phyloP scores from a whole-genome alignment of 2,329 filamentous ascomycete species.

The Neoarthrinium moseri region DNA sequence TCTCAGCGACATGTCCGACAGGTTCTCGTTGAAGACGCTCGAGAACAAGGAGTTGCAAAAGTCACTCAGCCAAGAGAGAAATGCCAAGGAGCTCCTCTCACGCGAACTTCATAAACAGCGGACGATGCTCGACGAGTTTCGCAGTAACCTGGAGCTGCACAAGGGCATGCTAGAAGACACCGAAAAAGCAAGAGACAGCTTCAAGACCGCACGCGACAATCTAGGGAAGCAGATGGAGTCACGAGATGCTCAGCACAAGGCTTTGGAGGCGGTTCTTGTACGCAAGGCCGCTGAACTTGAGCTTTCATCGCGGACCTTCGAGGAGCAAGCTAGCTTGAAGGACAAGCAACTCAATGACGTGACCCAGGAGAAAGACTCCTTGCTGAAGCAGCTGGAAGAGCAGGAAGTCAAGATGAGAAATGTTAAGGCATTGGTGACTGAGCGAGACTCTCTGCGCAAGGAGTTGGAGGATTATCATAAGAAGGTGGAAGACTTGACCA shows the following conservation, averaged over 20 bases:
- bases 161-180: conserved; percentile 24
- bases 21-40: conserved; percentile 22
- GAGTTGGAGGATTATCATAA: conserved; percentile 17
- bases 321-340: conserved; percentile 22
- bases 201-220: conserved; percentile 24
- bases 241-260: conserved; percentile 19
- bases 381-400: conserved; percentile 15
- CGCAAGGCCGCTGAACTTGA: conserved; percentile 23
- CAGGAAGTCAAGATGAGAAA: conserved; percentile 18
- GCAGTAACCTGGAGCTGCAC: conserved; percentile 32
- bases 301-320: conserved; percentile 18
- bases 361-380: conserved; percentile 19
- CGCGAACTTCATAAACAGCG: conserved; percentile 33
- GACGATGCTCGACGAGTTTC: conserved; percentile 32
- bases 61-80: conserved; percentile 26
- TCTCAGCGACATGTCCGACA: conserved; percentile 27
- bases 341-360: conserved; percentile 25
- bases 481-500: conserved; percentile 11
- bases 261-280: conserved; percentile 22
- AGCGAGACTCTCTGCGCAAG: conserved; percentile 21
- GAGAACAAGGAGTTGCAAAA: conserved; percentile 30
- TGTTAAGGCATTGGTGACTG: conserved; percentile 16
- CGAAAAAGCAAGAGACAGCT: conserved; percentile 33
- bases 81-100: conserved; percentile 29
- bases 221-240: conserved; percentile 22